Evolutionary conservation across 345 rosid species (phyloP).

Genomic region (Leavenworthia alabamica): DNA sequence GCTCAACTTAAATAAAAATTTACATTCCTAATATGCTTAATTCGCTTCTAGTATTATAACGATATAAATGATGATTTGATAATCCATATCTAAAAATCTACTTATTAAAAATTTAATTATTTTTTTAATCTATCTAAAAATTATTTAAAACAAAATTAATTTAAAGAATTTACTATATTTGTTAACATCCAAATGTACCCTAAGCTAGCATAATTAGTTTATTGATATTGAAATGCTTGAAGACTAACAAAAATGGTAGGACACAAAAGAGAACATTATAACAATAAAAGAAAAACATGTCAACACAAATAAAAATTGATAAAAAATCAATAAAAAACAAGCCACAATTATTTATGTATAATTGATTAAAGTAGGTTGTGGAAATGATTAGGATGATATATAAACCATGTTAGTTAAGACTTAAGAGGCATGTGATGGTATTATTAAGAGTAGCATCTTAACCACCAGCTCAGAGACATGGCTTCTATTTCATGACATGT

Average conservation of each 20-base stretch:
- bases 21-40: no score
- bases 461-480: background rate
- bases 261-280: background rate
- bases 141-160: no score
- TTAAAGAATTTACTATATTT: no score
- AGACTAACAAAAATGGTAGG: background rate
- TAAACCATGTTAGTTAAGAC: slow-evolving; percentile 11
- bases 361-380: slow-evolving; percentile 1
- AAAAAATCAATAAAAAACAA: background rate
- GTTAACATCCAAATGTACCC: background rate
- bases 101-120: no score
- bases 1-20: no score
- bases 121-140: no score
- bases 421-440: slow-evolving; percentile 13
- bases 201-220: background rate
- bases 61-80: no score
- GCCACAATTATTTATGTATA: background rate
- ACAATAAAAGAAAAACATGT: background rate
- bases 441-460: slow-evolving; percentile 15
- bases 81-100: no score
- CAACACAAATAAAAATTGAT: background rate
- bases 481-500: slow-evolving; percentile 13
- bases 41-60: no score
- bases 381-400: slow-evolving; percentile 8
- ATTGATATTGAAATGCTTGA: background rate